Base-by-base conservation (phyloP, 257 asterid genomes). In the Jaltomata sinuosa region DNA sequence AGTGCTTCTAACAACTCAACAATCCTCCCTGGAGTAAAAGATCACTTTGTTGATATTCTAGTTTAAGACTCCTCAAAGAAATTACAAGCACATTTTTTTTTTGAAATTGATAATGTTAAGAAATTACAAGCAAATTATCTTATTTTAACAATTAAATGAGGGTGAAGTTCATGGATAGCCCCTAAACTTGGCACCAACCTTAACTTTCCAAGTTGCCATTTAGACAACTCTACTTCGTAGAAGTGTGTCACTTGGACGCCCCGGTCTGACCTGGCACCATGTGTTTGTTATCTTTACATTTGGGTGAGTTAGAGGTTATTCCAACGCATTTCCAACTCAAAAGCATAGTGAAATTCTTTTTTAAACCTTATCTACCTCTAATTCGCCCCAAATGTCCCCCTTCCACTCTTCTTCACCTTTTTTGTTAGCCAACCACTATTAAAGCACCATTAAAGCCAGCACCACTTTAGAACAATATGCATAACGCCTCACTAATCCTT, bases 1-100 rank as follows among this genome's bases (percentile, higher is more conserved):
- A 96, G 93, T 80, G 97, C 98, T 42, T 96, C 99, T 49, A 96
- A 88, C 87, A 96, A 87, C 91, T 96, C 99, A 78, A 93, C 91
- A 78, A 94, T 88, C 89, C 98, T 92, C 87, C 99, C 99, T 96
- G 91, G 83, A 87, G 77, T 82, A 86, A 69, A 59, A 82, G 54
- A 84, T 86, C 57, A 77, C 38, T 64, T 59, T 22, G 57, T 81
- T 47, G 18, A 81, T 61, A 32, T 11, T 80, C 83, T 29, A 22
- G 69, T 11, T 40, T 25, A 16, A 76, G 45, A 77, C 69, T 61
- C 81, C 52, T 36, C 82, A 49, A 49, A 77, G 64, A 47, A 76
- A 27, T 76, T 47, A 76, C 42, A 76, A 34, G 42, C 29, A 76
- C 31, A 47, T 7, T 27, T n/a, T n/a, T n/a, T n/a, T n/a, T n/a